phyloP scores from a whole-genome alignment of 2,329 filamentous ascomycete species.

The Talaromyces marneffei region DNA sequence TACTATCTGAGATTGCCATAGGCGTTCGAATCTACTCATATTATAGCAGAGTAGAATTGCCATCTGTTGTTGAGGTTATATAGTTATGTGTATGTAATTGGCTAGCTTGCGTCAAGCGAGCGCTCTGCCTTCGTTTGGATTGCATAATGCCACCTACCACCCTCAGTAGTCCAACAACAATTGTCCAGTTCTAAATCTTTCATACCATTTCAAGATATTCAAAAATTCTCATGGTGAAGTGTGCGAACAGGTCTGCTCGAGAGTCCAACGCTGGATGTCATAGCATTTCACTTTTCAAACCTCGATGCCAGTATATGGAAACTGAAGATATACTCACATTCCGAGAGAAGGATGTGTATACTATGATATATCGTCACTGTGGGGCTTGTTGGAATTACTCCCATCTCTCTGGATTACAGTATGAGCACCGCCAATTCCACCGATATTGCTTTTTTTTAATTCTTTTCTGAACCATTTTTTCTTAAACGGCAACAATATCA shows the following conservation, averaged over 20 bases:
- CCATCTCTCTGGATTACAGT: neutral
- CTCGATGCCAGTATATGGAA: neutral
- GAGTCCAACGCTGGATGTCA: neutral
- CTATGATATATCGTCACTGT: neutral
- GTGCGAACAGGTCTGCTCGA: neutral
- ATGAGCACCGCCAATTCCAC: neutral
- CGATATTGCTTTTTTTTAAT: neutral
- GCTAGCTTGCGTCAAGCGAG: too few species aligned
- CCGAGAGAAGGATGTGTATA: neutral
- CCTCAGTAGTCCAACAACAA: too few species aligned
- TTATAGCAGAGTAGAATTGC: too few species aligned
- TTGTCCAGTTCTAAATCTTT: too few species aligned
- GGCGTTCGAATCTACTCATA: neutral
- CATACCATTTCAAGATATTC: too few species aligned
- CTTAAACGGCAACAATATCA: neutral
- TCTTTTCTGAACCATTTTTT: neutral
- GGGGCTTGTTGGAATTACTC: neutral
- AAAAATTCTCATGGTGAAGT: too few species aligned
- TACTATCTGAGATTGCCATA: conserved; percentile 10
- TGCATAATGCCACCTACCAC: too few species aligned
- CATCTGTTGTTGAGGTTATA: too few species aligned
- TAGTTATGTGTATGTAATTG: too few species aligned
- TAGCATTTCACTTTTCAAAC: neutral
- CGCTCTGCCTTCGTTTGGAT: too few species aligned
- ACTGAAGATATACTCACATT: neutral